phyloP scores from a whole-genome alignment of 305 asterid genomes.

The Fraxinus paxiana region DNA sequence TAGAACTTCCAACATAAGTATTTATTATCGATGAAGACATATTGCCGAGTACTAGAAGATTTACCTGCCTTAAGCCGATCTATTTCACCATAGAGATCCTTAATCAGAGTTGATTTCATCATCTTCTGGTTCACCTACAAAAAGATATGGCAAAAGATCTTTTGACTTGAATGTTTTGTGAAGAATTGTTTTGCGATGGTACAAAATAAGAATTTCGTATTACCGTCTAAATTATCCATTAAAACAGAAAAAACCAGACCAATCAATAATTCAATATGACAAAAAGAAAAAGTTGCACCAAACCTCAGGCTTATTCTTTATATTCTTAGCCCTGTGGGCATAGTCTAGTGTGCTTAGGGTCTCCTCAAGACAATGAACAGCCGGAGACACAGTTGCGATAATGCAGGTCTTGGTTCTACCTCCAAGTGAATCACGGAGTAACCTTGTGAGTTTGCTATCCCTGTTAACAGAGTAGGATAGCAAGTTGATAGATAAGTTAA shows the following conservation, averaged over 20 bases:
- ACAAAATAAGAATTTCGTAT: neutral
- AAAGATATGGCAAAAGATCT: slow-evolving; percentile 3
- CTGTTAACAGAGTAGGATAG: slow-evolving; percentile 34
- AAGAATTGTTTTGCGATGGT: neutral
- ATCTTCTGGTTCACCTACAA: slow-evolving; percentile 68
- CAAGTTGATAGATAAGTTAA: neutral
- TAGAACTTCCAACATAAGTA: neutral
- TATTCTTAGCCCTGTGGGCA: slow-evolving; percentile 82
- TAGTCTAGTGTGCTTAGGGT: slow-evolving; percentile 82
- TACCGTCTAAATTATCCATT: neutral
- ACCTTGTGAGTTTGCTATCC: slow-evolving; percentile 88
- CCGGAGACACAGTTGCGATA: slow-evolving; percentile 89
- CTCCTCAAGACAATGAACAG: slow-evolving; percentile 88
- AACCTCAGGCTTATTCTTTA: slow-evolving; percentile 87
- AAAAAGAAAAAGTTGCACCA: slow-evolving; percentile 10
- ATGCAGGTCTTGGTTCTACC: slow-evolving; percentile 93
- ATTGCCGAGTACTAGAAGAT: neutral
- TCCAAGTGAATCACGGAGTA: slow-evolving; percentile 86
- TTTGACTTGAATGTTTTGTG: neutral
- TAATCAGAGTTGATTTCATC: slow-evolving; percentile 77
- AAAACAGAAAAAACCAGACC: neutral
- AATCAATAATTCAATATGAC: neutral
- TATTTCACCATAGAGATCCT: slow-evolving; percentile 84
- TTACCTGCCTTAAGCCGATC: slow-evolving; percentile 79
- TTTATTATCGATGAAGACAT: neutral